Percentiles rank a stretch among this genome's conserved stretches.
These are phyloP conservation scores for Allium fistulosum DNA, from an alignment of 106 monocot species.

Conservation along the genomic window DNA sequence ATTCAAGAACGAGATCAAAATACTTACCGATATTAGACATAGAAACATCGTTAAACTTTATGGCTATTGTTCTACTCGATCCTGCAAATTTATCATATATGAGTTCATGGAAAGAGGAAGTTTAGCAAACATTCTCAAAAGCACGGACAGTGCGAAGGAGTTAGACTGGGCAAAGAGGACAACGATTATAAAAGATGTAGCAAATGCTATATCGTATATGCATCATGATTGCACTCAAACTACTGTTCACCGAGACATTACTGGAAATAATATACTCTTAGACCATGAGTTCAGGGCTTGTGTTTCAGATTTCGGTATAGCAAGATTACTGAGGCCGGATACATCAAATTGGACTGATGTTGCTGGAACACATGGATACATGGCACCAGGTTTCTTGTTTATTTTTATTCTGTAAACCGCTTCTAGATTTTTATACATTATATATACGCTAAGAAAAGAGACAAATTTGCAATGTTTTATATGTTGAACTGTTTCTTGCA, in stretches of 20 bases:
- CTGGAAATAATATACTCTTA: constrained; percentile 26
- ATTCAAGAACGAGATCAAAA: constrained; percentile 18
- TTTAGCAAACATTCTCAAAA: constrained; percentile 5
- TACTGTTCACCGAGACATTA: constrained; percentile 38
- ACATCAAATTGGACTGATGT: constrained; percentile 31
- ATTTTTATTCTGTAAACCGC: neutral
- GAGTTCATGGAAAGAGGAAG: constrained; percentile 33
- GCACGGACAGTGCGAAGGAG: neutral
- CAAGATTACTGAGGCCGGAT: constrained; percentile 25
- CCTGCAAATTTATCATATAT: constrained; percentile 19
- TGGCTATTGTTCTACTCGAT: constrained; percentile 20
- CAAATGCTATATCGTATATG: constrained; percentile 32
- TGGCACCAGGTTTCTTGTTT: constrained; percentile 36
- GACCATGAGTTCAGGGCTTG: constrained; percentile 21
- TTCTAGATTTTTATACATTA: no score
- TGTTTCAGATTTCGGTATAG: constrained; percentile 37
- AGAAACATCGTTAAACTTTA: constrained; percentile 30
- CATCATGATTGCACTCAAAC: constrained; percentile 30
- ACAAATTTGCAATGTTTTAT: neutral
- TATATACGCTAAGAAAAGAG: no score
- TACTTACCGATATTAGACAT: constrained; percentile 21
- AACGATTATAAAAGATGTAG: constrained; percentile 15
- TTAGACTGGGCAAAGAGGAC: constrained; percentile 29
- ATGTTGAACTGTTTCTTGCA: neutral
- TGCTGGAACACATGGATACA: constrained; percentile 38